Conservation (phyloP, 495 filamentous ascomycete species). For the Penicillium desertorum region DNA sequence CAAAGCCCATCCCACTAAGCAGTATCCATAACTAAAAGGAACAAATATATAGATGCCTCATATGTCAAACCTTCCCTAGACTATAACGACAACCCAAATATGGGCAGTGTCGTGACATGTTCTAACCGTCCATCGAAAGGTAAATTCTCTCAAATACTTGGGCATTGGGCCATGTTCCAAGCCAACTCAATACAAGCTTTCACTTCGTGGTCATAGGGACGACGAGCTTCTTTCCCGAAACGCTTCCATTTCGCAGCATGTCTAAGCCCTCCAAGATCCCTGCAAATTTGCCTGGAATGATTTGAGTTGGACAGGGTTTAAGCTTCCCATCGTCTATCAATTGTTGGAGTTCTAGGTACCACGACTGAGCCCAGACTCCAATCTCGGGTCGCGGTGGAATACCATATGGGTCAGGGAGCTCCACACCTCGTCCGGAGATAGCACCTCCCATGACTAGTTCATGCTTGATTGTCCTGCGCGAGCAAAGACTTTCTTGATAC, state of each 20-base stretch:
- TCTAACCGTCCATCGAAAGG: neutral
- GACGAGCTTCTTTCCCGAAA: conserved; percentile 34
- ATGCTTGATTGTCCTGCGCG: conserved; percentile 29
- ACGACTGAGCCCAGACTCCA: conserved; percentile 19
- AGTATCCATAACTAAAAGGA: neutral
- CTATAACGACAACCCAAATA: neutral
- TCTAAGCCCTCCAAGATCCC: conserved; percentile 32
- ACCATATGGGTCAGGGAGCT: conserved; percentile 32
- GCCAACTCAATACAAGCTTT: neutral
- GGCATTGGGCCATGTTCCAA: neutral
- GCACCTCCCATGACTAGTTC: conserved; percentile 33
- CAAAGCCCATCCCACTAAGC: neutral
- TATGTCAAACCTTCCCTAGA: too few species aligned
- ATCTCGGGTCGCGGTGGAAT: conserved; percentile 27
- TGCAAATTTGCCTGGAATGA: conserved; percentile 25
- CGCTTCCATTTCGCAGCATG: conserved; percentile 24
- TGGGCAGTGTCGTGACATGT: neutral
- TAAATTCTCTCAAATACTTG: neutral
- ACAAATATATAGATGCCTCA: too few species aligned
- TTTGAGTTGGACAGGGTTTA: conserved; percentile 22
- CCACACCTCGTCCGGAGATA: conserved; percentile 30
- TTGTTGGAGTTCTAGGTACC: conserved; percentile 24
- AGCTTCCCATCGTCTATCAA: conserved; percentile 25
- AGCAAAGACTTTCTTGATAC: conserved; percentile 26
- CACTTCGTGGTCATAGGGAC: conserved; percentile 11